Evolutionary conservation across 495 filamentous ascomycete species (phyloP).

Genomic region (Aspergillus hancockii): DNA sequence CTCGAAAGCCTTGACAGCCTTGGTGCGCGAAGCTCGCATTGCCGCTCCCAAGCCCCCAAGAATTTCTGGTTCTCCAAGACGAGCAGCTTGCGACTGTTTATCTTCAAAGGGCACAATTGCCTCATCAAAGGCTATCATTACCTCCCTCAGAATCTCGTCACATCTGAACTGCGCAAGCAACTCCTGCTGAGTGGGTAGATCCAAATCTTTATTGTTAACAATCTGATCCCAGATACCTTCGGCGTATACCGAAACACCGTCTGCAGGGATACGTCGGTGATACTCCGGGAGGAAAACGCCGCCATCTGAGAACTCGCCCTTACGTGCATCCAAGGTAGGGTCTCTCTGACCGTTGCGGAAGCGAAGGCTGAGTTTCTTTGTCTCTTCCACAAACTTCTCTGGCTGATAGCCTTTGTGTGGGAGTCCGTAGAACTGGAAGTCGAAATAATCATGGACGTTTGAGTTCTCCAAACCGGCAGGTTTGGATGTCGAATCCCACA

Average conservation of each 20-base stretch:
- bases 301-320: slow-evolving; percentile 69
- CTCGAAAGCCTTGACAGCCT: slow-evolving; percentile 81
- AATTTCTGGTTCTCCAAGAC: slow-evolving; percentile 68
- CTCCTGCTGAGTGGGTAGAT: slow-evolving; percentile 95
- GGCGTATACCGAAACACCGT: slow-evolving; percentile 91
- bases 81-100: slow-evolving; percentile 70
- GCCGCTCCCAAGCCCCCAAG: slow-evolving; percentile 74
- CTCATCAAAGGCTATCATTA: slow-evolving; percentile 79
- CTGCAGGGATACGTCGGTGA: slow-evolving; percentile 91
- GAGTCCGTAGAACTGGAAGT: slow-evolving; percentile 93
- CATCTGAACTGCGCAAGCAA: slow-evolving; percentile 95
- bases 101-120: slow-evolving; percentile 83
- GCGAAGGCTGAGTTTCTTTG: slow-evolving; percentile 73
- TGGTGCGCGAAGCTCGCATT: slow-evolving; percentile 71
- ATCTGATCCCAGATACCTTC: slow-evolving; percentile 97
- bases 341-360: slow-evolving; percentile 80
- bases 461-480: slow-evolving; percentile 85
- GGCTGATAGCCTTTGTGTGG: slow-evolving; percentile 97
- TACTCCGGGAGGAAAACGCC: slow-evolving; percentile 92
- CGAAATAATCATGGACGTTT: slow-evolving; percentile 93
- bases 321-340: slow-evolving; percentile 50
- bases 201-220: slow-evolving; percentile 95
- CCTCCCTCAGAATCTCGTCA: slow-evolving; percentile 90
- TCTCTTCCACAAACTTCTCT: slow-evolving; percentile 83
- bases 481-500: slow-evolving; percentile 91